These are phyloP conservation scores for Aquilaria sinensis DNA, from an alignment of 345 rosid species.

Conservation along the genomic window DNA sequence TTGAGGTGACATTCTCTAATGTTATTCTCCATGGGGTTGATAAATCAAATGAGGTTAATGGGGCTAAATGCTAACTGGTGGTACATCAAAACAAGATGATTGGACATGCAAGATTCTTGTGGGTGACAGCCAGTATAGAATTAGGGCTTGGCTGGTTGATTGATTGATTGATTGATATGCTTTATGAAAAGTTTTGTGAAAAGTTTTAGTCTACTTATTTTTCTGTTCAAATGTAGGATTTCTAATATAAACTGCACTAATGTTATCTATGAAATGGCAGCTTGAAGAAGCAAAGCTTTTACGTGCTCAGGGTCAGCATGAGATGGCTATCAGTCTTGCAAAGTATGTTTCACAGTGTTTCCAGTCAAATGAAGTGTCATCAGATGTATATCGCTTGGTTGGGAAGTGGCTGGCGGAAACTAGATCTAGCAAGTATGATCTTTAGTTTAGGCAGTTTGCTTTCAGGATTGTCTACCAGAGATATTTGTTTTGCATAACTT, in stretches of 20 bases:
- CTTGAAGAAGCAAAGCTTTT: conserved; percentile 94
- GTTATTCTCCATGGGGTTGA: too few species aligned
- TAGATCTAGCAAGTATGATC: conserved; percentile 82
- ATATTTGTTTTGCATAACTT: conserved; percentile 10
- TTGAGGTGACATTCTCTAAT: too few species aligned
- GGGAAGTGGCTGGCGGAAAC: conserved; percentile 99
- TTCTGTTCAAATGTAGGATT: too few species aligned
- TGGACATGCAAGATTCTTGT: too few species aligned
- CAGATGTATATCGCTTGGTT: conserved; percentile 74
- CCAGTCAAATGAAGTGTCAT: conserved; percentile 51
- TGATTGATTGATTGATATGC: too few species aligned
- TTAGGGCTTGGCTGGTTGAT: too few species aligned
- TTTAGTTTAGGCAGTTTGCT: conserved; percentile 12
- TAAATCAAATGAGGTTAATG: too few species aligned
- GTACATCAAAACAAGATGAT: too few species aligned
- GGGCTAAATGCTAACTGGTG: too few species aligned
- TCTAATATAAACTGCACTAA: background rate
- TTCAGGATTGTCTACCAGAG: conserved; percentile 8
- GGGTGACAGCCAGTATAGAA: too few species aligned
- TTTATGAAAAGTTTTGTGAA: too few species aligned
- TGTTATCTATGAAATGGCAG: conserved; percentile 32
- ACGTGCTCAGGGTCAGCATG: conserved; percentile 90
- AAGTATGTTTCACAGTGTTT: conserved; percentile 66
- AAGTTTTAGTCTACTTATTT: too few species aligned
- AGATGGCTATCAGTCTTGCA: conserved; percentile 91